Evolutionary conservation across 2,329 filamentous ascomycete species (phyloP).

Genomic region (Colletotrichum sp.): DNA sequence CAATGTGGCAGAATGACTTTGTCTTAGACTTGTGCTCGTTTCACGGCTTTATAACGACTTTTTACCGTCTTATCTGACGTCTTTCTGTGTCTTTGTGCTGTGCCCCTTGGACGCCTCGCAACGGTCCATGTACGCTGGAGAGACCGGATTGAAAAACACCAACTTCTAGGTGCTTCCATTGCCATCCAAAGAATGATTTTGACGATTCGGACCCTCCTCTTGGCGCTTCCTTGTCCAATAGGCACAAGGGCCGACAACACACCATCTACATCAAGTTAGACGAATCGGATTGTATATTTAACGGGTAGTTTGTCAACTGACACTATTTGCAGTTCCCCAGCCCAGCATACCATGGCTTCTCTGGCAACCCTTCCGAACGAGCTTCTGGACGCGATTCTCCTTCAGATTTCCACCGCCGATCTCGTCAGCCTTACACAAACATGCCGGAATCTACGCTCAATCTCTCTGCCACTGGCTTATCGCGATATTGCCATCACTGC

Average conservation of each 20-base stretch:
- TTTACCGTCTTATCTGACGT: background rate
- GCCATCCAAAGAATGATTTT: background rate
- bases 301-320: background rate
- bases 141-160: background rate
- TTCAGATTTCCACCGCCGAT: background rate
- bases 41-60: slow-evolving; percentile 4
- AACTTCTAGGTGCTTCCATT: background rate
- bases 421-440: background rate
- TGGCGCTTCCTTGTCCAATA: background rate
- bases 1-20: background rate
- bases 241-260: background rate
- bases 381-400: background rate
- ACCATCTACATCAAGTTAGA: background rate
- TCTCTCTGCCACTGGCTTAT: background rate
- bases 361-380: background rate
- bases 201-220: background rate
- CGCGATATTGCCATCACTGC: background rate
- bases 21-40: background rate
- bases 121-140: background rate
- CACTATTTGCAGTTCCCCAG: background rate
- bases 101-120: background rate
- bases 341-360: background rate
- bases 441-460: background rate
- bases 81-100: background rate
- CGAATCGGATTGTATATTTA: background rate